Evolutionary conservation across 768 basidiomycete genomes (phyloP), one percentile per base, ranked within the genome.

Genomic region (Trametes meyenii): DNA sequence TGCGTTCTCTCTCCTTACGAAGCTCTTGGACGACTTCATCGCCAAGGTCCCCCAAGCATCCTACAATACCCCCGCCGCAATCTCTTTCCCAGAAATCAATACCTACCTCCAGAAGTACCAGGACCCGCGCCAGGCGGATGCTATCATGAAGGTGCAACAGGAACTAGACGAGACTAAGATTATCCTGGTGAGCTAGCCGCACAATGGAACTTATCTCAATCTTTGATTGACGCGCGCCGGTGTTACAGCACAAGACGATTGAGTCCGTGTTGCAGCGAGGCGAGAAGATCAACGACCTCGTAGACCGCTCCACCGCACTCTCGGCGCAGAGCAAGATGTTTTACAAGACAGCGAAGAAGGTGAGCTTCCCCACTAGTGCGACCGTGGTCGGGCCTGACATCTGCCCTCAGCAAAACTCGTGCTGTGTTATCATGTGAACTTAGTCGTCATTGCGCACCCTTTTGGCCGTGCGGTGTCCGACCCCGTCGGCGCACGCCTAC

Each of bases 331-430:
- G 87, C 77, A 98, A 98, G 86, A 91, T 93, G 89, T 99, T 99
- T 74, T 98, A 98, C 81, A 97, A 98, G 89, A 97, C 96, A 8
- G 94, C 96, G 2, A 98, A 98, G 90, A 96, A 96, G 90, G 96
- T 94, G 57, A 53, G 83, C 70, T 3, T 19, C 51, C 33, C 19
- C 19, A 11, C 26, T n/a, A 11, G 19, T 13, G 19, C 8, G 12
- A 24, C 17, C 8, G 4, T 26, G 40, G 17, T 1, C 11, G 12
- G 35, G 1, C 24, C 38, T 33, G 0, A 38, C 36, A 16, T 14
- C 17, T 29, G 13, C 19, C 50, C 58, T 33, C 72, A 95, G 92
- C 94, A 96, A 92, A 97, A 97, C 77, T 90, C 91, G 24, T 98
- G 96, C 77, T 97, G 95, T 72, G 81, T 92, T 63, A 78, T 96